phyloP scores from a whole-genome alignment of 2,329 filamentous ascomycete genomes.

The Aspergillus fructus region DNA sequence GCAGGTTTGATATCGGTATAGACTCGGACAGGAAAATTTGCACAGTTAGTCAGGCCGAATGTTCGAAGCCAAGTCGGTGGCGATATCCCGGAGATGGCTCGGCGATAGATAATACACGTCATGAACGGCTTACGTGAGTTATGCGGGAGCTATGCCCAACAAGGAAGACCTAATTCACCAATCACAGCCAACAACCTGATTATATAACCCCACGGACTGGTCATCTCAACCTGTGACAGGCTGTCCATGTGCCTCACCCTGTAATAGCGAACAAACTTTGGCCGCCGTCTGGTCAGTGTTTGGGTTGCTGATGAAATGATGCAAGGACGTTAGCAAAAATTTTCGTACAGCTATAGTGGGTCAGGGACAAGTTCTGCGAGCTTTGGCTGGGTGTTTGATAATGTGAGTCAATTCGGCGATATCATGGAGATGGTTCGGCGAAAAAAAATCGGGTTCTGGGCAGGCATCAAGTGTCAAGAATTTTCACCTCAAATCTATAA shows the following conservation, averaged over 20 bases:
- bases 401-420: constrained; percentile 5
- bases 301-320: too few relatives aligned
- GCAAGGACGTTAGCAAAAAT: neutral
- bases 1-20: too few relatives aligned
- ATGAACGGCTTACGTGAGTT: neutral
- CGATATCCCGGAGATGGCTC: neutral
- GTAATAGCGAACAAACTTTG: neutral
- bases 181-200: neutral
- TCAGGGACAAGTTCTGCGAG: neutral
- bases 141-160: neutral
- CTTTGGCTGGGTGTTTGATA: neutral
- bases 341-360: neutral
- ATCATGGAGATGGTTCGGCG: neutral
- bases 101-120: neutral
- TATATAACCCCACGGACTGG: neutral
- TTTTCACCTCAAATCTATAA: neutral
- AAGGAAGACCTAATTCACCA: neutral
- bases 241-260: neutral
- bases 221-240: neutral
- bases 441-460: neutral
- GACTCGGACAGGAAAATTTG: too few relatives aligned
- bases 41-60: too few relatives aligned
- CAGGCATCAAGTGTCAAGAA: neutral
- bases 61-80: neutral
- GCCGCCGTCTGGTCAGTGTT: too few relatives aligned